These are phyloP conservation scores for Boeremia exigua DNA, from an alignment of 2,329 filamentous ascomycete genomes.

Conservation along the genomic window DNA sequence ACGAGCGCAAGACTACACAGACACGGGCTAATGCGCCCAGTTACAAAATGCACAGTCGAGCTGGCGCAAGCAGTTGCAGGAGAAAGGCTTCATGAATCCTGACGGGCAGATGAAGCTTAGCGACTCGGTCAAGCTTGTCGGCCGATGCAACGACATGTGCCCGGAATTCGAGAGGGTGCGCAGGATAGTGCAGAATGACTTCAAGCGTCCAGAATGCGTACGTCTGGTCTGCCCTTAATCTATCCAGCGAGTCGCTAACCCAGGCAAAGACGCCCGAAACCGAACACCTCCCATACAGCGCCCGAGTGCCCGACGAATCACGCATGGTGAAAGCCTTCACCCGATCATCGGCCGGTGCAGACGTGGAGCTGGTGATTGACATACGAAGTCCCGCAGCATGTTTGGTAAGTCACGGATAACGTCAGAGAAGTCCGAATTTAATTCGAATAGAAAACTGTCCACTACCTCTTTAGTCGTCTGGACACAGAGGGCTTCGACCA, in stretches of 20 bases:
- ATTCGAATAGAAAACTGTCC: constrained; percentile 47
- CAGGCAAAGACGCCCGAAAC: constrained; percentile 34
- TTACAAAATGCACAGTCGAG: constrained; percentile 24
- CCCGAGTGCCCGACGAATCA: constrained; percentile 54
- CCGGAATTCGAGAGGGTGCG: constrained; percentile 68
- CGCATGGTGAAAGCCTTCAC: constrained; percentile 70
- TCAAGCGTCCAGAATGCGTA: constrained; percentile 67
- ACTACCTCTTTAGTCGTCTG: constrained; percentile 55
- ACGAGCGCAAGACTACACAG: not conserved
- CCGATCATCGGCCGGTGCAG: constrained; percentile 67
- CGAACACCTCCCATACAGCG: constrained; percentile 39
- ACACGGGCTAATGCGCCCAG: constrained; percentile 24
- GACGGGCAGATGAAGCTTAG: constrained; percentile 63
- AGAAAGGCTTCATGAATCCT: constrained; percentile 53
- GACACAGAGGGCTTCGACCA: constrained; percentile 55
- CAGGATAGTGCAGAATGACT: constrained; percentile 66
- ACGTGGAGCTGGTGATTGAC: constrained; percentile 68
- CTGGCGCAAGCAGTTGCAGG: constrained; percentile 49
- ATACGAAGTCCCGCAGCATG: constrained; percentile 62
- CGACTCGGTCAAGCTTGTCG: constrained; percentile 67
- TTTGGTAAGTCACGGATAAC: constrained; percentile 35
- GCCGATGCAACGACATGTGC: constrained; percentile 69
- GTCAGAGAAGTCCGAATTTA: constrained; percentile 23
- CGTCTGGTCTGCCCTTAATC: not conserved
- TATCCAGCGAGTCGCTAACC: not conserved